Percentiles rank a stretch among this genome's conserved stretches.
Evolutionary conservation across 140 eudicot species (phyloP).

Genomic region (Oenanthe javanica): DNA sequence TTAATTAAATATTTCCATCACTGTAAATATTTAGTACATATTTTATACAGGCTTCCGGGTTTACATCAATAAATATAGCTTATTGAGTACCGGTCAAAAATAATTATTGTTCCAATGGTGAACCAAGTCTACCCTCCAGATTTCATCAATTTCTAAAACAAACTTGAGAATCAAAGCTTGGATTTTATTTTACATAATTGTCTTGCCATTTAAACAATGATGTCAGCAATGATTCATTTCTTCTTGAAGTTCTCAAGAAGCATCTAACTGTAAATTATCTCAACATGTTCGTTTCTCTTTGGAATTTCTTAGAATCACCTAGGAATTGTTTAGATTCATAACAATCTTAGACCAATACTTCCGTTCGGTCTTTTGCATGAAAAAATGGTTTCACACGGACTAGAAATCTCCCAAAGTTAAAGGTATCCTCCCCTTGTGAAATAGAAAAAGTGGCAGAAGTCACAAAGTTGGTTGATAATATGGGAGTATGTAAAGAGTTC

Average conservation of each 20-base stretch:
- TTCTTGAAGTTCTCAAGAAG: neutral
- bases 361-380: neutral
- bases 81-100: neutral
- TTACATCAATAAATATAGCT: neutral
- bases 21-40: neutral
- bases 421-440: neutral
- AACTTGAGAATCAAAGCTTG: neutral
- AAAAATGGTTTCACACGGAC: neutral
- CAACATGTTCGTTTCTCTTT: neutral
- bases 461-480: neutral
- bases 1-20: neutral
- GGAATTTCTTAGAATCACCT: neutral
- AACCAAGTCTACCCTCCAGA: neutral
- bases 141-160: neutral
- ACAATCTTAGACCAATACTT: neutral
- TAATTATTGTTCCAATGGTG: neutral
- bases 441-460: neutral
- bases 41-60: neutral
- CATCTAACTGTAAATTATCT: neutral
- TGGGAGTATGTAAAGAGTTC: neutral
- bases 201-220: neutral
- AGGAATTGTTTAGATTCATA: neutral
- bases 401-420: neutral
- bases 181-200: neutral
- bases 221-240: neutral